Evolutionary conservation across 2,329 filamentous ascomycete genomes (phyloP).

Genomic region (Penicillium expansum): DNA sequence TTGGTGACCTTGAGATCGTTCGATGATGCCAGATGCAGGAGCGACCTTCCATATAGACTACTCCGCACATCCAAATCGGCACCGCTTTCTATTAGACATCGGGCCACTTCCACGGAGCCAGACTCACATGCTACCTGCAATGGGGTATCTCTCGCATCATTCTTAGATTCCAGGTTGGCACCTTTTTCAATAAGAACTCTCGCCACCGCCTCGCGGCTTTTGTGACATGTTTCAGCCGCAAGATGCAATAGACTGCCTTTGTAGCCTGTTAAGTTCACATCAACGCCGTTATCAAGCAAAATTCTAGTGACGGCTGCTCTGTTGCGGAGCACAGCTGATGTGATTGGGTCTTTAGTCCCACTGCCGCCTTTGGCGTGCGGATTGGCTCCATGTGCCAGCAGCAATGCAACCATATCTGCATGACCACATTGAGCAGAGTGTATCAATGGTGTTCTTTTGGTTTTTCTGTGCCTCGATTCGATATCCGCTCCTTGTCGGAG

Average conservation of each 20-base stretch:
- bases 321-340: not conserved
- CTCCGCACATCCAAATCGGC: not conserved
- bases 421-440: not conserved
- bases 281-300: constrained; percentile 1
- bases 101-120: not conserved
- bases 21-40: constrained; percentile 7
- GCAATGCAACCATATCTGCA: not conserved
- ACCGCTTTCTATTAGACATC: constrained; percentile 3
- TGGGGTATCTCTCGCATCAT: not conserved
- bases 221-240: not conserved
- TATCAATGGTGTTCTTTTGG: not conserved
- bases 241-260: not conserved
- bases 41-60: not conserved
- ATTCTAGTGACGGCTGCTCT: not conserved
- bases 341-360: not conserved
- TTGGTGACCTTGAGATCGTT: not conserved
- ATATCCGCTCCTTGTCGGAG: constrained; percentile 2
- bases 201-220: not conserved
- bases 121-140: not conserved
- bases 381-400: not conserved
- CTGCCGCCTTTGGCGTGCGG: not conserved
- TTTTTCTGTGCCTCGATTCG: not conserved
- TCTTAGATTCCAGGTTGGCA: not conserved
- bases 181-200: constrained; percentile 4
- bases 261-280: not conserved